phyloP scores from a whole-genome alignment of 441 rosid species.

The Melastoma candidum region DNA sequence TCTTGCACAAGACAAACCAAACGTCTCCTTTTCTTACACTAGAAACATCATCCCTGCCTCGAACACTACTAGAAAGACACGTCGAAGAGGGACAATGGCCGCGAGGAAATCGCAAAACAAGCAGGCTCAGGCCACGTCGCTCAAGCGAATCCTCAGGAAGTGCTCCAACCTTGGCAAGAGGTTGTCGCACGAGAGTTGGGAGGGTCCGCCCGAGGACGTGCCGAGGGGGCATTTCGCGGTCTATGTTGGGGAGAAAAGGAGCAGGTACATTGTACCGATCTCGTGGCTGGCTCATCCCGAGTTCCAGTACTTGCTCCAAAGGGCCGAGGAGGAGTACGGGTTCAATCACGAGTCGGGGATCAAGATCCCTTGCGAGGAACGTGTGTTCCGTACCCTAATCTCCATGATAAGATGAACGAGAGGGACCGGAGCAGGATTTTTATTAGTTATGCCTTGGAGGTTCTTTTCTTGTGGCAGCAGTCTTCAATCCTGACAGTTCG shows the following conservation, averaged over 20 bases:
- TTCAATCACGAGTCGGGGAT: slow-evolving; percentile 6
- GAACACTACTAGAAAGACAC: too few species aligned
- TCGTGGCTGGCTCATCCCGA: slow-evolving; percentile 3
- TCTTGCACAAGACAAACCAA: too few species aligned
- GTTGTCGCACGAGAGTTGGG: not conserved
- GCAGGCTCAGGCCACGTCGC: not conserved
- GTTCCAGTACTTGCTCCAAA: slow-evolving; percentile 2
- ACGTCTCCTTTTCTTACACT: too few species aligned
- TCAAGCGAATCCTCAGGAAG: not conserved
- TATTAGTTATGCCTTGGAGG: too few species aligned
- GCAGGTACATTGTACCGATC: slow-evolving; percentile 2
- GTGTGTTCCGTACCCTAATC: slow-evolving; percentile 43
- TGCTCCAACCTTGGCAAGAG: slow-evolving; percentile 5
- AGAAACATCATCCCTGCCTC: too few species aligned
- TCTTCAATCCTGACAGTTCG: too few species aligned
- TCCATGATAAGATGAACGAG: slow-evolving; percentile 29
- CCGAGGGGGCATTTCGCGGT: slow-evolving; percentile 7
- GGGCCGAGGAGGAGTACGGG: slow-evolving; percentile 6
- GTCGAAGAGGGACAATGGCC: too few species aligned
- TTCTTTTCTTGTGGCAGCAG: too few species aligned
- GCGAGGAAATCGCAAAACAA: too few species aligned
- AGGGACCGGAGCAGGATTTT: too few species aligned
- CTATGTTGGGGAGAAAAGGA: slow-evolving; percentile 3
- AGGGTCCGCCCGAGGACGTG: not conserved
- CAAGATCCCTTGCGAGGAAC: slow-evolving; percentile 4